Evolutionary conservation across 306 rosid species (phyloP).

Genomic region (Rubus parviflorus): DNA sequence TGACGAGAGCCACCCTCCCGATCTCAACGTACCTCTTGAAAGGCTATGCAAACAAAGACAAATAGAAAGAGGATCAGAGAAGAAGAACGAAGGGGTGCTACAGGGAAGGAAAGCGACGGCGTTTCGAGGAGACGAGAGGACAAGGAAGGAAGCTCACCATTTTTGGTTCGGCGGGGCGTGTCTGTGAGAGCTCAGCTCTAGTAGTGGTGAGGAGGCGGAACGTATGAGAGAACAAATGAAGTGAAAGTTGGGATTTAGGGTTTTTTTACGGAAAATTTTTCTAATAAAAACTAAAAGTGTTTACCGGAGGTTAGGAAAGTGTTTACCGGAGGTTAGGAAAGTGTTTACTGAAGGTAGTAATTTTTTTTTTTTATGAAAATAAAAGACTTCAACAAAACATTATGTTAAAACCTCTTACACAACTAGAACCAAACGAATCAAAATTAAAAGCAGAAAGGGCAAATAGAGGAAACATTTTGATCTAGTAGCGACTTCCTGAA

Average conservation of each 20-base stretch:
- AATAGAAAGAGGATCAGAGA: not conserved
- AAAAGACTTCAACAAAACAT: too few species aligned
- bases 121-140: not conserved
- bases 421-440: too few species aligned
- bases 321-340: too few species aligned
- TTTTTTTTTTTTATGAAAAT: too few species aligned
- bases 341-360: too few species aligned
- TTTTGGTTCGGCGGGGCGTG: conserved; percentile 14
- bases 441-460: too few species aligned
- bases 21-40: conserved; percentile 93
- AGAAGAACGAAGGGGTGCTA: not conserved
- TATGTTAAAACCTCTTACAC: too few species aligned
- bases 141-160: conserved; percentile 46
- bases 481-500: too few species aligned
- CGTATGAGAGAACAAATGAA: not conserved
- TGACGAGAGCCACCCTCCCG: conserved; percentile 87
- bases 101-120: not conserved
- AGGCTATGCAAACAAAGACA: conserved; percentile 42
- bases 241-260: not conserved
- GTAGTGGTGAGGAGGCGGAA: not conserved
- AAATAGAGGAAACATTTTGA: too few species aligned
- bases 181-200: conserved; percentile 13
- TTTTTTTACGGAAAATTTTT: too few species aligned
- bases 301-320: too few species aligned
- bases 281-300: too few species aligned